A percentile compares a stretch with the other conserved stretches of the same genome.
phyloP scores from a whole-genome alignment of 768 basidiomycete species.

The Psilocybe azurescens region DNA sequence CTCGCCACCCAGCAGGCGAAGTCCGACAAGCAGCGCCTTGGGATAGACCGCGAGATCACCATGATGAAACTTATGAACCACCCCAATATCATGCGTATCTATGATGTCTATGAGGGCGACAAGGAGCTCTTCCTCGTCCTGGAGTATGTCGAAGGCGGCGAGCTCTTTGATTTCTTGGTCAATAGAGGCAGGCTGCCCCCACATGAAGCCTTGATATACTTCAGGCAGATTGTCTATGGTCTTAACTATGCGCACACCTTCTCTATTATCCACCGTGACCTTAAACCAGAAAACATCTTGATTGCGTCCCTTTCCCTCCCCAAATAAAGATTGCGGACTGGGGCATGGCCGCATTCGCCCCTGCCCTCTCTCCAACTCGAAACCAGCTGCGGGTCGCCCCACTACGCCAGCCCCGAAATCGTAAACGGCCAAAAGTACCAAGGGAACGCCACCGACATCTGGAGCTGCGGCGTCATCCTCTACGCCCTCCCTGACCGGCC shows the following conservation, averaged over 20 bases:
- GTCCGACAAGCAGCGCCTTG: conserved; percentile 81
- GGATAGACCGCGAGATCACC: conserved; percentile 93
- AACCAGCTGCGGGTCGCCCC: conserved; percentile 95
- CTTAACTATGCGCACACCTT: conserved; percentile 97
- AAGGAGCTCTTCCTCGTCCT: conserved; percentile 91
- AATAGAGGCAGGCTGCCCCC: conserved; percentile 83
- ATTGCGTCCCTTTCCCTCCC: conserved; percentile 83
- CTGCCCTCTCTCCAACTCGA: conserved; percentile 84
- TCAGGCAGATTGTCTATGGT: conserved; percentile 94
- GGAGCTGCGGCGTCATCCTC: conserved; percentile 96
- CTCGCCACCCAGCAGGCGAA: conserved; percentile 70
- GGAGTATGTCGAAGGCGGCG: conserved; percentile 95
- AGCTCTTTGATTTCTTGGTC: conserved; percentile 95
- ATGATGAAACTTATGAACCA: conserved; percentile 99
- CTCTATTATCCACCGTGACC: conserved; percentile 97
- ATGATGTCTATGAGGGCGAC: conserved; percentile 94
- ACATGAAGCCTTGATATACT: conserved; percentile 86
- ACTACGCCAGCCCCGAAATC: conserved; percentile 97
- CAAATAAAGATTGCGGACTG: conserved; percentile 97
- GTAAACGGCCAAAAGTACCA: conserved; percentile 89
- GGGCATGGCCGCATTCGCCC: conserved; percentile 97
- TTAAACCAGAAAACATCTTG: conserved; percentile 97
- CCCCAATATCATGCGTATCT: conserved; percentile 94
- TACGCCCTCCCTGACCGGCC: conserved; percentile 86
- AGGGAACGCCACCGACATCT: conserved; percentile 92